Base-by-base conservation (phyloP, 306 rosid genomes). In the Glycine soja region DNA sequence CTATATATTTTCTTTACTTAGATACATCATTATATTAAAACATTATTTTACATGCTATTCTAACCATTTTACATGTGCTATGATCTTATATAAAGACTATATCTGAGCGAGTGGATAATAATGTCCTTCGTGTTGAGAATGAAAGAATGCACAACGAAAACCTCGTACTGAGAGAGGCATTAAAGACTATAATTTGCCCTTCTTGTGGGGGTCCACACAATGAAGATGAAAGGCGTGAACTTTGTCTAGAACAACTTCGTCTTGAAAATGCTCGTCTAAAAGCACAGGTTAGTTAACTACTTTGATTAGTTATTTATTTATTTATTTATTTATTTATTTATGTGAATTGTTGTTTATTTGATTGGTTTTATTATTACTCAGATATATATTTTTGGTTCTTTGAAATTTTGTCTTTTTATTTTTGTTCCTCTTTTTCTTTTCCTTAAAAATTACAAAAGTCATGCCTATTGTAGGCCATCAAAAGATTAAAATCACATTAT, bases 131-230 rank as follows among this genome's bases (percentile, higher is more conserved):
- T 0, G 36, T 53, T 0, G 91, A 90, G 56, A 94, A 92, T 51
- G 88, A 87, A 68, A 90, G 58, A 76, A 86, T 94, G 5, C 79
- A 43, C 2, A 80, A 80, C 8, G 97, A 94, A 69, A 92, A 86
- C 65, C 3, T 57, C 2, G 81, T 79, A 4, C 57, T 88, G 10
- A 81, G 36, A 57, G 97, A 89, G 80, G 84, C 88, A 7, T 75
- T 89, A 14, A 87, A 83, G 79, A 85, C 57, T 67, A 57, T 82
- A 3, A 7, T 67, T 10, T 94, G 98, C 70, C 72, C 83, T 9
- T 8, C 90, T 14, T 92, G 98, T 88, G 90, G 94, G 14, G 97
- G 91, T 70, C 86, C 88, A 8, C 80, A 90, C 3, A 50, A 7
- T 67, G 87, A 67, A 13, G 87, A 83, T 12, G 88, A 85, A 78